Base-by-base conservation (phyloP, 2,329 filamentous ascomycete species). In the Clonostachys byssicola region DNA sequence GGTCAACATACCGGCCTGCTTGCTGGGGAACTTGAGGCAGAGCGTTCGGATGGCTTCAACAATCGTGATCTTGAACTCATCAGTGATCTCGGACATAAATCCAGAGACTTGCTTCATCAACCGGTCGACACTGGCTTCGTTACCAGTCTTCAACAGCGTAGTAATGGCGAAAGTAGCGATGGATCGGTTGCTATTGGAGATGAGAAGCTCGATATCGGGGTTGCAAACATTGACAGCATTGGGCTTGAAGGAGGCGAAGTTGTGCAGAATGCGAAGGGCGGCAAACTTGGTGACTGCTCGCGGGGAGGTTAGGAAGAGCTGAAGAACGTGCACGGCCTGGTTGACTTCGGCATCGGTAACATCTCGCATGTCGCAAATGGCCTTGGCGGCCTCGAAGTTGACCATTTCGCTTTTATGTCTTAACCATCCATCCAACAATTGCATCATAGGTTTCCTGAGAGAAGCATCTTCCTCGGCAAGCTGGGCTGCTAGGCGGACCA, bases 51-150 rank as follows among this genome's bases (percentile, higher is more conserved):
- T 96, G 40, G 94, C 94, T 68, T 99, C 94, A 40, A 99, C 92
- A 60, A 99, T 96, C n/a, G 94, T 99, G 56, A 99, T 96, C 78
- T 97, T 99, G 78, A 99, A 99, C 68, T 99, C 94, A 63, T 99
- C 94, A 7, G 92, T 96, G 56, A 97, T 97, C 69, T 97, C 94
- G 5, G 92, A 89, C 94, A 99, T 97, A 74, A 99, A 96, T 38
- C 88, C 87, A 20, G 90, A 91, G 52, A 99, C 97, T 67, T 97
- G 92, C 79, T 96, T 96, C 91, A 99, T 96, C 56, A 99, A 73
- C 46, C 94, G 85, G 65, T 99, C 94, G 41, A 99, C 94, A 56
- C 91, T 96, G 38, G 89, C 89, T 71, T 99, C 94, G 63, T 97
- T 99, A 51, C 94, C 94, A 12, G 94, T 99, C 81, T 97, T 97